Conservation (phyloP, 2,329 filamentous ascomycete genomes). For the Huntiella omanensis region DNA sequence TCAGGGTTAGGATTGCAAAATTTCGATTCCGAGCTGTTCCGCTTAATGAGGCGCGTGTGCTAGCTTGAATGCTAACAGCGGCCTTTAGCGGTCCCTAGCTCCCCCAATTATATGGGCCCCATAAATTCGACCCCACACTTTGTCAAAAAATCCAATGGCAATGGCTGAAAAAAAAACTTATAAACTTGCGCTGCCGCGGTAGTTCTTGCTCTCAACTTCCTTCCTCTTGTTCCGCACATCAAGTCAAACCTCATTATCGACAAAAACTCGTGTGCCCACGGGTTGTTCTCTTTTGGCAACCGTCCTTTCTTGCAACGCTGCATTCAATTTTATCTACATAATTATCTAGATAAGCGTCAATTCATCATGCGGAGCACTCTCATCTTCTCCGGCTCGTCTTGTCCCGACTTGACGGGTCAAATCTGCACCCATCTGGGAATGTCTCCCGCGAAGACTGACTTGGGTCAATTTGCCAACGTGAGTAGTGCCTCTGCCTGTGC, state of each 20-base stretch:
- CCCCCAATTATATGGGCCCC: too few relatives aligned
- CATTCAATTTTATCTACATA: background rate
- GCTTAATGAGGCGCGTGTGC: too few relatives aligned
- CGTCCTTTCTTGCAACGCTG: too few relatives aligned
- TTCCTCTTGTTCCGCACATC: slow-evolving; percentile 11
- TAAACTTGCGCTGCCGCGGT: background rate
- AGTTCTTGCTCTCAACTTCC: slow-evolving; percentile 11
- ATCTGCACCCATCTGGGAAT: slow-evolving; percentile 53
- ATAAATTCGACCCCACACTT: too few relatives aligned
- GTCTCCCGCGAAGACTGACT: slow-evolving; percentile 43
- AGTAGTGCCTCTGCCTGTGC: slow-evolving; percentile 15
- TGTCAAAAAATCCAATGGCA: background rate
- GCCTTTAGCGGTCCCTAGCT: too few relatives aligned
- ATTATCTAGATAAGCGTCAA: background rate
- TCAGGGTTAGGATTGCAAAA: too few relatives aligned
- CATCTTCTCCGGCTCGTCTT: slow-evolving; percentile 49
- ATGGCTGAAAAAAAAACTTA: slow-evolving; percentile 1
- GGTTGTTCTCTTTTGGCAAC: too few relatives aligned
- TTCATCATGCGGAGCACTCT: slow-evolving; percentile 41
- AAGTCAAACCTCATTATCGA: background rate
- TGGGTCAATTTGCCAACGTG: slow-evolving; percentile 54
- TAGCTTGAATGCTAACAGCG: too few relatives aligned
- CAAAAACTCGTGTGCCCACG: too few relatives aligned
- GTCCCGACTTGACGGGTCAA: slow-evolving; percentile 42
- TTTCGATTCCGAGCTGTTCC: too few relatives aligned